These are phyloP conservation scores for Ustilago shanxiensis DNA, from an alignment of 1,284 basidiomycete species.

Conservation along the genomic window DNA sequence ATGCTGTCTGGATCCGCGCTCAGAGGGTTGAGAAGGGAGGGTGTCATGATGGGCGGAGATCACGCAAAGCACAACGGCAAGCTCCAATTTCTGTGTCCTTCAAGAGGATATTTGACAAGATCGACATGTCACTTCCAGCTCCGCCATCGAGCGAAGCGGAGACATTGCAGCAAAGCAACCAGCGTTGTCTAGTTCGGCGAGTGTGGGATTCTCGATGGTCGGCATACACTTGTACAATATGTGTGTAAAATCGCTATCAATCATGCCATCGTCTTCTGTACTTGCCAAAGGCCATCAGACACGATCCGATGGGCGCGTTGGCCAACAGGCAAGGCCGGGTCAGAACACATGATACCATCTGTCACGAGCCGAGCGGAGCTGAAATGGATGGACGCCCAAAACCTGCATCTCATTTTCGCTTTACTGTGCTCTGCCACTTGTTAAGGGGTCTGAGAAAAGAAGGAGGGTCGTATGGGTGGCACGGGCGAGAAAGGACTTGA, in stretches of 20 bases:
- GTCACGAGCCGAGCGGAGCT: slow-evolving; percentile 6
- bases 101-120: background rate
- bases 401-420: slow-evolving; percentile 5
- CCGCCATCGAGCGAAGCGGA: background rate
- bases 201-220: slow-evolving; percentile 10
- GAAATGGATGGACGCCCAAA: background rate
- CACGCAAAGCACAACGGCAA: background rate
- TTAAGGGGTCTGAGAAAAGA: background rate
- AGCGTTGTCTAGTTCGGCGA: slow-evolving; percentile 10
- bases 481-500: slow-evolving; percentile 11
- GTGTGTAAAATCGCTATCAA: background rate
- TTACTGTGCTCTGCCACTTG: background rate
- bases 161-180: background rate
- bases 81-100: background rate
- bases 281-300: background rate
- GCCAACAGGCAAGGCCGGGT: too few relatives aligned
- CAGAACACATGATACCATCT: slow-evolving; percentile 5
- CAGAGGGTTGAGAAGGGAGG: background rate
- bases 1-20: background rate
- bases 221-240: background rate
- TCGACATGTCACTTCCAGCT: background rate
- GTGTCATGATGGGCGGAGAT: background rate
- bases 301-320: background rate
- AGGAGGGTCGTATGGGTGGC: background rate
- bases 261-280: background rate